Evolutionary conservation across 75 land plant genomes (phyloP), one percentile per base, ranked within the genome.

Genomic region (Cunninghamia lanceolata): DNA sequence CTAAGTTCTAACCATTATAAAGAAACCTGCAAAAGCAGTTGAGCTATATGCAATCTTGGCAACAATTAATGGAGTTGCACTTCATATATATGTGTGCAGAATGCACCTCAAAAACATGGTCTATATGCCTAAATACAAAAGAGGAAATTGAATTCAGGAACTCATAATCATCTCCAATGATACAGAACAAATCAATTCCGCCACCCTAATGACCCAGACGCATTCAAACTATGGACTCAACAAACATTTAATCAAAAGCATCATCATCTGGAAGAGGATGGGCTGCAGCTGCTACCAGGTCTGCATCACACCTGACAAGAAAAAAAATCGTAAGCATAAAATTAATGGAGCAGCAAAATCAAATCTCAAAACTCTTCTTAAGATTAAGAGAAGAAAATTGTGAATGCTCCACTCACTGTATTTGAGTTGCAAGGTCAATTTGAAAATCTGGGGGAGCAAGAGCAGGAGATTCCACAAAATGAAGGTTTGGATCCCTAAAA

Each of bases 371-470:
- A 25, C 34, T 9, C 75, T 14, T 4, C 2, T 34, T 9, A 73
- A 32, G 16, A 30, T 13, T 13, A 32, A 10, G 3, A 73, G 3
- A 73, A 10, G 34, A 3, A 32, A 34, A 25, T 14, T 73, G 3
- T 11, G 13, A 32, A 63, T 63, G 68, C 1, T 32, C 16, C 36
- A 43, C 93, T 87, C 88, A 95, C 94, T 87, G 89, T 38, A 54
- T 85, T 63, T 93, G 94, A 3, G 87, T 91, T 19, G 66, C 91
- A 86, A 92, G 74, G 84, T 95, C 96, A 75, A 95, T 95, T 11
- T 94, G 92, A 8, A 95, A 94, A 82, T 95, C 97, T 0, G 97
- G 97, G 35, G 97, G 97, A 74, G 94, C 94, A 73, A 93, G 91
- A 7, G 94, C 94, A 52, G 93, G 94, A 0, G 94, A 89, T 87